Evolutionary conservation across 2,329 filamentous ascomycete species (phyloP), one percentile per base, ranked within the genome.

Genomic region (Aureobasidium sp.): DNA sequence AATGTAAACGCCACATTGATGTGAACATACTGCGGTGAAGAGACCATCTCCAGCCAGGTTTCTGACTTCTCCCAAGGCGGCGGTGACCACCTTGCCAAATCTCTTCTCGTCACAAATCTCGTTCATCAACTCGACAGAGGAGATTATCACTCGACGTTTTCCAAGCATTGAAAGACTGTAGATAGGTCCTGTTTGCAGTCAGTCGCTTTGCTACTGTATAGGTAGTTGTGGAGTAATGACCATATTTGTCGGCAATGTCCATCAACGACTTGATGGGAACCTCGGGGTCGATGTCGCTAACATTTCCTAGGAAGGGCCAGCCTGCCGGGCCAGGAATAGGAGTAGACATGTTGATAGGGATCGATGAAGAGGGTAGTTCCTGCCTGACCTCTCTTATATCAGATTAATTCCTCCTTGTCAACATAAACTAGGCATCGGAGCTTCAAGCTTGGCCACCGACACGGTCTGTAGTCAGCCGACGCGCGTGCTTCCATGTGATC

Each of bases 241-340:
- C 67, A 62, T 68, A 67, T 24, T 64, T 56, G 22, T 67, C 62
- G n/a, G 64, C 64, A 15, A 69, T 44, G 44, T 88, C 82, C 27
- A 84, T 82, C 53, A 90, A 75, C 12, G 80, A 76, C 6, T 73
- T 70, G 2, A 83, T 70, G 0, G 86, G 82, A 24, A 81, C 77
- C n/a, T 81, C 79, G 0, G 78, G 73, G 62, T 87, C 82, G 64
- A 91, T 80, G 65, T 88, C 85, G 60, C 76, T 75, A 33, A 87
- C 70, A 67, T 90, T 88, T 31, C 88, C 87, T 27, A 90, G 65
- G 29, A 90, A 71, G 1, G 86, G 87, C 61, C 87, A 75, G 2
- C 83, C 85, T 60, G 78, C 79, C 29, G 87, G 87, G 50, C 83
- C 80, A 1, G 87, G 86, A 59, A 90, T 87, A 2, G 80, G 77